Conservation (phyloP, 371 early-diverging fungal genomes). For the Mortierella sp. region DNA sequence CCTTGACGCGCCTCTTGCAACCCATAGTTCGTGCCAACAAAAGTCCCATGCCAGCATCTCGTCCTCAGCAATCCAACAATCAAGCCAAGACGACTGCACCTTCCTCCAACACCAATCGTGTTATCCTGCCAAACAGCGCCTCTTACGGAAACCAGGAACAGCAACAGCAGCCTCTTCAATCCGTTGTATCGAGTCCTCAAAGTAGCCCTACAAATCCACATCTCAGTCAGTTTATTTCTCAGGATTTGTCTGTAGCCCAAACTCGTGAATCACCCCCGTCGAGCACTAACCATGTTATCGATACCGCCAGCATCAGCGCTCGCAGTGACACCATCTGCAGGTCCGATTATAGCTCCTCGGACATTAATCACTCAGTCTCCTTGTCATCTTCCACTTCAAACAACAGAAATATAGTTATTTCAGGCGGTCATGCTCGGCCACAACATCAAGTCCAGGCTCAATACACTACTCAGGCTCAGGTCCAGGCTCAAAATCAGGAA, state of each 20-base stretch:
- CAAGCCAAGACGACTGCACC: slow-evolving; percentile 31
- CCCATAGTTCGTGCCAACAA: not conserved
- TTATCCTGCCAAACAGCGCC: slow-evolving; percentile 5
- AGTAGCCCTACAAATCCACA: slow-evolving; percentile 35
- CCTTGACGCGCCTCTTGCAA: not conserved
- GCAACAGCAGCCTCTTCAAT: slow-evolving; percentile 16
- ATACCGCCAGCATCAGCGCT: slow-evolving; percentile 12
- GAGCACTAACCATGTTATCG: slow-evolving; percentile 27
- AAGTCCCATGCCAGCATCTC: slow-evolving; percentile 48
- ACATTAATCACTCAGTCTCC: slow-evolving; percentile 11
- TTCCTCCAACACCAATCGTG: not conserved
- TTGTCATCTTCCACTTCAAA: slow-evolving; percentile 1
- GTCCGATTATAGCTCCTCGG: not conserved
- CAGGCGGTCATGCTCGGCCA: slow-evolving; percentile 9
- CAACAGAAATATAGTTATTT: slow-evolving; percentile 26
- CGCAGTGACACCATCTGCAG: not conserved
- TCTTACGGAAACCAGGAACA: slow-evolving; percentile 8
- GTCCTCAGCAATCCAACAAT: slow-evolving; percentile 36
- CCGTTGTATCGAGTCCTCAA: slow-evolving; percentile 41
- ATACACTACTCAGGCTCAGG: slow-evolving; percentile 12
- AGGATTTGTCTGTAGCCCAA: slow-evolving; percentile 8
- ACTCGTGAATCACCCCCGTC: slow-evolving; percentile 4
- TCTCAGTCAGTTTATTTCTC: slow-evolving; percentile 28
- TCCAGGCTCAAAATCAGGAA: slow-evolving; percentile 13
- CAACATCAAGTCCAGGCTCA: too few species aligned